Percentiles rank a stretch among this genome's conserved stretches.
Evolutionary conservation across 1,139 yeast species (phyloP).

Genomic region (Blastobotrys ciferrii): DNA sequence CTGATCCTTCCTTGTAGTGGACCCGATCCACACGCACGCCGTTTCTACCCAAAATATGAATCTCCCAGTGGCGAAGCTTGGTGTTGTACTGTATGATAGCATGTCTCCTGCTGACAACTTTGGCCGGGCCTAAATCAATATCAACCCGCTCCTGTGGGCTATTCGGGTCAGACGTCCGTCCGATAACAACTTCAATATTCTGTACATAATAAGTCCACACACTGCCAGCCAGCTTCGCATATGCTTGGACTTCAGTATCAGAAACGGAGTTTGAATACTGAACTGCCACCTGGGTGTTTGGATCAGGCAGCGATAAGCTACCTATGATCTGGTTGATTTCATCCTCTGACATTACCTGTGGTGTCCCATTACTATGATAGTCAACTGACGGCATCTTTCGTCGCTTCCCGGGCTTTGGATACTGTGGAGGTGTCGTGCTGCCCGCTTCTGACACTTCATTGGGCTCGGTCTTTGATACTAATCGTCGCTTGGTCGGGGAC

Average conservation of each 20-base stretch:
- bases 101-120: slow-evolving; percentile 88
- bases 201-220: slow-evolving; percentile 95
- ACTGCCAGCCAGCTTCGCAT: slow-evolving; percentile 91
- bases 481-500: slow-evolving; percentile 11
- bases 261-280: slow-evolving; percentile 58
- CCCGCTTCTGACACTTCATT: slow-evolving; percentile 3
- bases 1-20: slow-evolving; percentile 53
- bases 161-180: slow-evolving; percentile 68
- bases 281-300: slow-evolving; percentile 44
- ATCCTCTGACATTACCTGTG: slow-evolving; percentile 16
- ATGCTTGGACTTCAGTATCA: slow-evolving; percentile 89
- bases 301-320: slow-evolving; percentile 45
- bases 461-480: slow-evolving; percentile 1
- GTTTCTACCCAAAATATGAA: slow-evolving; percentile 79
- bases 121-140: slow-evolving; percentile 94
- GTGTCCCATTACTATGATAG: not conserved
- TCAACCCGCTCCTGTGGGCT: slow-evolving; percentile 47
- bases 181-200: slow-evolving; percentile 71
- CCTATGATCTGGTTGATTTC: slow-evolving; percentile 48
- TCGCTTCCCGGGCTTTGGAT: slow-evolving; percentile 9
- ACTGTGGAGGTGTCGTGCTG: slow-evolving; percentile 2
- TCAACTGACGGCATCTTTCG: slow-evolving; percentile 12
- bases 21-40: slow-evolving; percentile 79
- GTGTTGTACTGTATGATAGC: slow-evolving; percentile 80
- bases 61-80: slow-evolving; percentile 78